phyloP scores from a whole-genome alignment of 495 filamentous ascomycete genomes.

The Xylaria sp. region DNA sequence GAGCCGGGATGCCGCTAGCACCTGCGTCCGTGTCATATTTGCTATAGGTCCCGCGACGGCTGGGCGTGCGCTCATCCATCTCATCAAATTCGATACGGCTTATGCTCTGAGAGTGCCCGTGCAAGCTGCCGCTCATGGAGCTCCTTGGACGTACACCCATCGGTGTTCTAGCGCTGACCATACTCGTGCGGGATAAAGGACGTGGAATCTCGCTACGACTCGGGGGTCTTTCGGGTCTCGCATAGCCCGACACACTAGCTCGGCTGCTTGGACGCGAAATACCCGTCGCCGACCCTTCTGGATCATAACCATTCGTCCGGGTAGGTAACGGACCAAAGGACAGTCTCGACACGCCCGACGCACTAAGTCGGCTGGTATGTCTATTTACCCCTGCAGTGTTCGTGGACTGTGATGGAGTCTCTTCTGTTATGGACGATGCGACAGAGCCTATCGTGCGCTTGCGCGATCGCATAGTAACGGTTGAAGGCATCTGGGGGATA shows the following conservation, averaged over 20 bases:
- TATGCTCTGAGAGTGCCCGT: constrained; percentile 57
- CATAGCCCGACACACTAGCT: constrained; percentile 61
- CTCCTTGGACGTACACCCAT: constrained; percentile 63
- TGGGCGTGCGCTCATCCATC: constrained; percentile 57
- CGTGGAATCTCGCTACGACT: constrained; percentile 62
- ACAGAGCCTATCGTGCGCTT: constrained; percentile 72
- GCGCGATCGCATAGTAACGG: constrained; percentile 77
- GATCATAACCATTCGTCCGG: constrained; percentile 43
- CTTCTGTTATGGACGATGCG: constrained; percentile 57
- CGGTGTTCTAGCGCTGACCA: constrained; percentile 70
- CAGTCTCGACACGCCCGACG: constrained; percentile 60
- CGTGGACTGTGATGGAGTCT: constrained; percentile 46
- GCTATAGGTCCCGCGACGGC: constrained; percentile 58
- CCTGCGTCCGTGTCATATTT: constrained; percentile 58
- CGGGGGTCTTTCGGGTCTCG: constrained; percentile 56
- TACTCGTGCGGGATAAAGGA: constrained; percentile 65
- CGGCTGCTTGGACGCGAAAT: constrained; percentile 67
- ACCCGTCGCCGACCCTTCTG: constrained; percentile 44
- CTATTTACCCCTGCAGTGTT: constrained; percentile 44
- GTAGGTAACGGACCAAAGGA: constrained; percentile 62
- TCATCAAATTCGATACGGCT: constrained; percentile 50
- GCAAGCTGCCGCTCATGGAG: constrained; percentile 62
- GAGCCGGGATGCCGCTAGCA: constrained; percentile 48
- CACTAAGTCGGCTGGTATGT: constrained; percentile 57
- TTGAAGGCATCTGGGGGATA: constrained; percentile 67